Evolutionary conservation across 805 yeast species (phyloP).

Genomic region (Kodamaea kaohsiungensis): DNA sequence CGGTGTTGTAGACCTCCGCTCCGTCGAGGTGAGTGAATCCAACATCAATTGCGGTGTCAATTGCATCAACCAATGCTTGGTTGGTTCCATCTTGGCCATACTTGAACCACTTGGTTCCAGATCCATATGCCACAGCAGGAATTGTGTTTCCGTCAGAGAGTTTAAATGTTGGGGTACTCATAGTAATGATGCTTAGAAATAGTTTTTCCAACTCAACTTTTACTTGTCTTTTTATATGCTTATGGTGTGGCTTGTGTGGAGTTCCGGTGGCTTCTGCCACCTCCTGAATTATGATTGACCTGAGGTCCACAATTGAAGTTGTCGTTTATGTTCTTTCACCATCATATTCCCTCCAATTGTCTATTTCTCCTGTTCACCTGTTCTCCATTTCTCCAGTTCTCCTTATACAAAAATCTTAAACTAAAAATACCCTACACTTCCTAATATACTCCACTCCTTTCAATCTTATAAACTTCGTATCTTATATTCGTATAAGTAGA

Average conservation of each 20-base stretch:
- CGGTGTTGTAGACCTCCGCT: slow-evolving; percentile 64
- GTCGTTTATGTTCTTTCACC: too few relatives aligned
- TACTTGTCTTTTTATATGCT: background rate
- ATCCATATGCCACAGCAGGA: slow-evolving; percentile 49
- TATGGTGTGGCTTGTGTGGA: background rate
- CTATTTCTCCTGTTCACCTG: too few relatives aligned
- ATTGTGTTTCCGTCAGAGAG: slow-evolving; percentile 35
- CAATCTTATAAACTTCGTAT: too few relatives aligned
- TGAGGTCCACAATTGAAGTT: too few relatives aligned
- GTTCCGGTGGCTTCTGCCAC: background rate
- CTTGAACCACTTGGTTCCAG: slow-evolving; percentile 44
- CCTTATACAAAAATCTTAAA: too few relatives aligned
- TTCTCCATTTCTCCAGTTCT: too few relatives aligned
- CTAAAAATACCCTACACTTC: too few relatives aligned
- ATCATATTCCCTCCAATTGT: too few relatives aligned
- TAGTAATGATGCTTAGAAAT: background rate
- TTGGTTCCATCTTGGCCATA: slow-evolving; percentile 24
- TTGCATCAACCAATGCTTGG: slow-evolving; percentile 41
- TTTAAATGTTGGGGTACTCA: slow-evolving; percentile 20
- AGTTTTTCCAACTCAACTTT: background rate
- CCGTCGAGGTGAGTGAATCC: slow-evolving; percentile 66
- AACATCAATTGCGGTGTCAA: slow-evolving; percentile 46
- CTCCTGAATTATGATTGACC: background rate
- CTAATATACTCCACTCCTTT: too few relatives aligned
- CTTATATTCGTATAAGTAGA: too few relatives aligned